Conservation (phyloP, 495 filamentous ascomycete genomes). For the Usnea hakonensis region DNA sequence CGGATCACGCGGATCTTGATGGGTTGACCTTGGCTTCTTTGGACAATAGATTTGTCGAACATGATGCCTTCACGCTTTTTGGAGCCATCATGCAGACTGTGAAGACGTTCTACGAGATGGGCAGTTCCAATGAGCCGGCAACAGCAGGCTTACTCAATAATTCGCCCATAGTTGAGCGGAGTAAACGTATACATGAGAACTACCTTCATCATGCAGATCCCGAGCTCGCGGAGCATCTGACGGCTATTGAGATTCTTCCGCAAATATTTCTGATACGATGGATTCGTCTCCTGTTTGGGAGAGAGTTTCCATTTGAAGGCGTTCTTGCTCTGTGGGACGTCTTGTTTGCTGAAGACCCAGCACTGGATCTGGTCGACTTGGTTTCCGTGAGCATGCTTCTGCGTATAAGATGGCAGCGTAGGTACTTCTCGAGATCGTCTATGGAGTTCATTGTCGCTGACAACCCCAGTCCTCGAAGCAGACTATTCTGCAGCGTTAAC, state of each 20-base stretch:
- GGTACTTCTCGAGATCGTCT: conserved; percentile 27
- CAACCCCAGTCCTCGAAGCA: conserved; percentile 60
- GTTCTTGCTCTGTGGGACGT: conserved; percentile 81
- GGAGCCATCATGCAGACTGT: conserved; percentile 77
- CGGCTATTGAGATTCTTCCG: conserved; percentile 80
- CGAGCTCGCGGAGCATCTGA: conserved; percentile 73
- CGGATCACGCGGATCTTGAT: conserved; percentile 27
- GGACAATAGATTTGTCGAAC: conserved; percentile 67
- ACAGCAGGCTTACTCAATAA: conserved; percentile 31
- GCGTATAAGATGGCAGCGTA: conserved; percentile 83
- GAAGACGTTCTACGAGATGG: conserved; percentile 76
- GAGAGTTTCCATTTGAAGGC: conserved; percentile 86
- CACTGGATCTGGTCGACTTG: conserved; percentile 73
- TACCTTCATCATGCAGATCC: conserved; percentile 70
- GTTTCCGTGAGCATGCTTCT: conserved; percentile 92
- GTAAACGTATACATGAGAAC: conserved; percentile 75
- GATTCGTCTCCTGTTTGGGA: conserved; percentile 87
- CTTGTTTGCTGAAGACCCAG: conserved; percentile 80
- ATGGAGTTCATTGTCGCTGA: conserved; percentile 22
- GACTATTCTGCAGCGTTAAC: conserved; percentile 81
- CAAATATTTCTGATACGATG: conserved; percentile 98
- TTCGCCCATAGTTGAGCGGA: conserved; percentile 78
- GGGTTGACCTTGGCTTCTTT: conserved; percentile 56
- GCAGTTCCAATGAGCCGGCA: conserved; percentile 27
- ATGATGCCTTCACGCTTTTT: conserved; percentile 86